Base-by-base conservation (phyloP, 192 early-diverging fungal species). In the Martensiomyces pterosporus region DNA sequence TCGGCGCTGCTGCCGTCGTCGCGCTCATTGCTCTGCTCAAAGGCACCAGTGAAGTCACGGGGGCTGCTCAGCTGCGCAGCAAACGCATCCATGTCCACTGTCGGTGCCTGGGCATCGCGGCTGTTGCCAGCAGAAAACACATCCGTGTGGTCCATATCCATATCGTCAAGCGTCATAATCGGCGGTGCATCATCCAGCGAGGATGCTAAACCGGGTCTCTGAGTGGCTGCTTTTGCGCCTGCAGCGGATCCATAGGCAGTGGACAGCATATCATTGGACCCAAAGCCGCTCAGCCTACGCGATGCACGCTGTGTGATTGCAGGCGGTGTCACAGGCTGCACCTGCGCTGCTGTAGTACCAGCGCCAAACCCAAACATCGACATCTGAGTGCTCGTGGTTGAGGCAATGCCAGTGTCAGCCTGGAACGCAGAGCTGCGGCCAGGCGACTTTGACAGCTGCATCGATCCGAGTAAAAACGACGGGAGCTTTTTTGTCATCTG, bases 181-280 rank as follows among this genome's bases (percentile, higher is more conserved):
- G 69, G 69, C 39, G 69, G 69, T 0, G 69, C 69, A 22, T 73
- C 69, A n/a, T 73, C 69, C 10, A 61, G 62, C 17, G 58, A 39
- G 14, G n/a, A n/a, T n/a, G n/a, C n/a, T n/a, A n/a, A n/a, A n/a
- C n/a, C n/a, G n/a, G n/a, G n/a, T n/a, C n/a, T n/a, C n/a, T n/a
- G n/a, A n/a, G 52, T 49, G 5, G 50, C 17, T 0, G 45, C 69
- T 9, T 26, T 43, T 14, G 39, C 57, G 21, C 32, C 43, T 17
- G 45, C 21, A 4, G 62, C 46, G 12, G 63, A 60, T 21, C 29
- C 55, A 40, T 74, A 66, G 4, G 70, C 58, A 23, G 53, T 50
- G 3, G 70, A 74, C 9, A 74, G 63, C 70, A 74, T 74, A 35
- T 74, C 70, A 29, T 74, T 74, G 21, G 70, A 74, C 9, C 70